Evolutionary conservation across 2,329 filamentous ascomycete genomes (phyloP).

Genomic region (Microdochium bolleyi): DNA sequence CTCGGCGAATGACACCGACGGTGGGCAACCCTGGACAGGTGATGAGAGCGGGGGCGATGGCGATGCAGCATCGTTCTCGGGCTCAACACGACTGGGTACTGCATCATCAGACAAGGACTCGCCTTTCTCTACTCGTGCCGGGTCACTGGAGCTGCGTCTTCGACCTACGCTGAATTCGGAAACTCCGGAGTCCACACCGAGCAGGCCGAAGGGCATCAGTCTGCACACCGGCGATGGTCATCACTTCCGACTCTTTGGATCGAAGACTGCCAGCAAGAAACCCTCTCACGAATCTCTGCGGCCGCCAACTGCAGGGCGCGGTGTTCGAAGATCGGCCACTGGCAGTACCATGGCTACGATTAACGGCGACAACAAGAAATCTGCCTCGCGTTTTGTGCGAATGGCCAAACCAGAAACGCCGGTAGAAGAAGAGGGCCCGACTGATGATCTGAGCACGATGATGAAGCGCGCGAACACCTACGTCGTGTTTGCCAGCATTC

Average conservation of each 20-base stretch:
- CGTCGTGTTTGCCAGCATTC: constrained; percentile 95
- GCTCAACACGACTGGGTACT: constrained; percentile 27
- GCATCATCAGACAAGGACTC: constrained; percentile 37
- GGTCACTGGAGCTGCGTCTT: constrained; percentile 73
- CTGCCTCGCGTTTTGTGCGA: constrained; percentile 45
- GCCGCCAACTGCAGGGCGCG: constrained; percentile 27
- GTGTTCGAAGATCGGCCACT: constrained; percentile 30
- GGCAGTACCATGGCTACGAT: constrained; percentile 29
- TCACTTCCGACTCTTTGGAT: constrained; percentile 44
- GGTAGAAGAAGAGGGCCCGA: constrained; percentile 50
- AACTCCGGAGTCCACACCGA: constrained; percentile 22
- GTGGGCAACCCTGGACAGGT: constrained; percentile 34
- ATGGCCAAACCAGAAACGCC: constrained; percentile 37
- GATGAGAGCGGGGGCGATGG: constrained; percentile 41
- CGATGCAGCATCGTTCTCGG: constrained; percentile 30
- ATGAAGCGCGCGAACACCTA: constrained; percentile 91
- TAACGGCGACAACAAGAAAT: constrained; percentile 33
- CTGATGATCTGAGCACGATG: constrained; percentile 94
- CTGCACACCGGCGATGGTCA: constrained; percentile 40
- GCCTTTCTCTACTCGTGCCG: constrained; percentile 53
- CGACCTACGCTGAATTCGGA: constrained; percentile 70
- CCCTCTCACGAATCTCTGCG: constrained; percentile 49
- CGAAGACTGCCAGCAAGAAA: constrained; percentile 41
- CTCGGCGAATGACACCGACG: constrained; percentile 31
- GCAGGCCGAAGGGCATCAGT: constrained; percentile 38